Percentiles rank a stretch among this genome's conserved stretches.
Evolutionary conservation across 805 yeast genomes (phyloP).

Genomic region (Cyberlindnera lachancei): DNA sequence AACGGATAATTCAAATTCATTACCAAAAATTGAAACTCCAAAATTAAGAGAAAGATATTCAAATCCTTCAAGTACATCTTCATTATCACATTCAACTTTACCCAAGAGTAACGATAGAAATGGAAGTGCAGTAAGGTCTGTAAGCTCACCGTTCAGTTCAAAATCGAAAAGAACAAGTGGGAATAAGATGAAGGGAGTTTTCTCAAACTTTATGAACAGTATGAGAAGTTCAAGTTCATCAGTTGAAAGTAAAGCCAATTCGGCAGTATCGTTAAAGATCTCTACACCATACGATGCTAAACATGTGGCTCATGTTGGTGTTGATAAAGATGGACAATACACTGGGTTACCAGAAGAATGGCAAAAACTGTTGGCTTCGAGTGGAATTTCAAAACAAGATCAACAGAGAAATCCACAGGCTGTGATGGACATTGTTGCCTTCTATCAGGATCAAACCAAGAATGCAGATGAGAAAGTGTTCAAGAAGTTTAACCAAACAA

Average conservation of each 20-base stretch:
- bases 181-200: conserved; percentile 50
- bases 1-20: conserved; percentile 6
- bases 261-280: conserved; percentile 38
- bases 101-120: conserved; percentile 7
- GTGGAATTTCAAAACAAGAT: conserved; percentile 83
- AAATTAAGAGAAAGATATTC: conserved; percentile 11
- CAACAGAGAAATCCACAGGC: conserved; percentile 92
- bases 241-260: conserved; percentile 8
- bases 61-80: conserved; percentile 10
- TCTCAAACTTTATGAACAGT: conserved; percentile 38
- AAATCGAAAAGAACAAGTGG: conserved; percentile 33
- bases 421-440: conserved; percentile 83
- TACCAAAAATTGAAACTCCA: conserved; percentile 11
- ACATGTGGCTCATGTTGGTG: conserved; percentile 90
- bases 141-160: conserved; percentile 19
- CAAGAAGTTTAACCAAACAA: conserved; percentile 29
- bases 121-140: conserved; percentile 15
- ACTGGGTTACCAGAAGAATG: conserved; percentile 92
- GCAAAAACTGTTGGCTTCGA: conserved; percentile 74
- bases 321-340: conserved; percentile 77
- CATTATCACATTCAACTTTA: conserved; percentile 10
- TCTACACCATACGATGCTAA: conserved; percentile 90
- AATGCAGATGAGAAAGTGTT: conserved; percentile 34
- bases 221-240: conserved; percentile 35
- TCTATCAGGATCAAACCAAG: conserved; percentile 58